Conservation (phyloP, 2,329 filamentous ascomycete genomes). For the Zymoseptoria ardabiliae region DNA sequence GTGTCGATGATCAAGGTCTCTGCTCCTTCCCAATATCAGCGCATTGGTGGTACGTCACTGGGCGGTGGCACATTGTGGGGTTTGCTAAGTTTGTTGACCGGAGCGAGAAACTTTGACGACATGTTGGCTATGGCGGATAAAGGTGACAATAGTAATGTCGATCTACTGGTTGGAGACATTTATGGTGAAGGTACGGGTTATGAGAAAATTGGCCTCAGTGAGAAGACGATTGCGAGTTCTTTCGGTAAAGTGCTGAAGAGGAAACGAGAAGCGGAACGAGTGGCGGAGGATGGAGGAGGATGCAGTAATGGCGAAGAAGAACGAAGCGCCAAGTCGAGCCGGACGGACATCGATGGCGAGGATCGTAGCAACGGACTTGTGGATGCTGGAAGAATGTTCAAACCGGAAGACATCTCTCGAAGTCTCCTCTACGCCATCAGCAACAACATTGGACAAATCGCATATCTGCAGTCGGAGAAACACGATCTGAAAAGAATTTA, state of each 20-base stretch:
- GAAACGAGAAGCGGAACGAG: conserved; percentile 74
- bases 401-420: conserved; percentile 75
- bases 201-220: conserved; percentile 91
- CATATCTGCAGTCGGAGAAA: conserved; percentile 93
- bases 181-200: conserved; percentile 97
- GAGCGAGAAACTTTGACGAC: conserved; percentile 92
- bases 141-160: conserved; percentile 87
- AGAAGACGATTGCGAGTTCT: conserved; percentile 87
- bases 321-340: conserved; percentile 14
- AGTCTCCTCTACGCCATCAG: conserved; percentile 91
- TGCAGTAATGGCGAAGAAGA: conserved; percentile 44
- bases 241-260: conserved; percentile 96
- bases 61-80: conserved; percentile 98
- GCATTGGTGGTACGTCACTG: conserved; percentile 89
- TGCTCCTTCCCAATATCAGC: conserved; percentile 75
- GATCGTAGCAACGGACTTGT: conserved; percentile 23
- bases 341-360: conserved; percentile 25
- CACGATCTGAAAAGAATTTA: conserved; percentile 89
- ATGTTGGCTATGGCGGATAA: conserved; percentile 88
- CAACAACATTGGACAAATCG: conserved; percentile 97
- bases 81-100: conserved; percentile 80
- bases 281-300: conserved; percentile 65
- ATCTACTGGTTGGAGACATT: conserved; percentile 96
- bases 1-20: conserved; percentile 97
- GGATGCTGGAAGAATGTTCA: conserved; percentile 52